Evolutionary conservation across 148 eudicot species (phyloP).

Genomic region (Polygonum maritimum): DNA sequence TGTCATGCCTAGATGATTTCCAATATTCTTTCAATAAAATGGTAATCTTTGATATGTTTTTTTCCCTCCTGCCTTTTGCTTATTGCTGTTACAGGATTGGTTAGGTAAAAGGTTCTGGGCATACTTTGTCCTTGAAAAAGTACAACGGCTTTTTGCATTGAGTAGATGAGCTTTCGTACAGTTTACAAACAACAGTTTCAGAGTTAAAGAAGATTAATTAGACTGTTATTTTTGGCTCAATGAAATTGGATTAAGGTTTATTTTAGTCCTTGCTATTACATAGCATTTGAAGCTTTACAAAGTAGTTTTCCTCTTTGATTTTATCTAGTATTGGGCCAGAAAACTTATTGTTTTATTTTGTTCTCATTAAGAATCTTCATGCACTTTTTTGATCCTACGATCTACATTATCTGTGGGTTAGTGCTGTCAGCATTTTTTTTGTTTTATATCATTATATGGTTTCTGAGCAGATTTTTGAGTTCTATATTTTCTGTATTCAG

Average conservation of each 20-base stretch:
- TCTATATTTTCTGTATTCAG: slow-evolving; percentile 25
- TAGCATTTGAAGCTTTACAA: neutral
- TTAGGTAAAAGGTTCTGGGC: neutral
- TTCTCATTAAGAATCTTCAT: neutral
- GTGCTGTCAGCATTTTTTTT: neutral
- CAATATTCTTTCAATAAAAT: neutral
- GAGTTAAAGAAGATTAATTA: neutral
- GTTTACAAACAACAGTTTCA: neutral
- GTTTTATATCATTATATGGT: neutral
- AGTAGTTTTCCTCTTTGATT: neutral
- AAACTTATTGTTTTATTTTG: neutral
- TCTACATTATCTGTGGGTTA: neutral
- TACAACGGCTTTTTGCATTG: neutral
- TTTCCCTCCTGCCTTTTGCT: neutral
- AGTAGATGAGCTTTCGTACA: neutral
- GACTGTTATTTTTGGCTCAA: neutral
- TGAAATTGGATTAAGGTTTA: neutral
- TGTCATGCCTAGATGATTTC: neutral
- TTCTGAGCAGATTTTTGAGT: neutral
- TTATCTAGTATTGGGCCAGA: neutral
- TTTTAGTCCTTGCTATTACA: neutral
- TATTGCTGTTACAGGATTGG: neutral
- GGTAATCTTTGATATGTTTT: neutral
- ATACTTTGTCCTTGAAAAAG: neutral
- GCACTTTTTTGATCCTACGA: neutral